Evolutionary conservation across 306 rosid genomes (phyloP).

Genomic region (Malus sieversii): DNA sequence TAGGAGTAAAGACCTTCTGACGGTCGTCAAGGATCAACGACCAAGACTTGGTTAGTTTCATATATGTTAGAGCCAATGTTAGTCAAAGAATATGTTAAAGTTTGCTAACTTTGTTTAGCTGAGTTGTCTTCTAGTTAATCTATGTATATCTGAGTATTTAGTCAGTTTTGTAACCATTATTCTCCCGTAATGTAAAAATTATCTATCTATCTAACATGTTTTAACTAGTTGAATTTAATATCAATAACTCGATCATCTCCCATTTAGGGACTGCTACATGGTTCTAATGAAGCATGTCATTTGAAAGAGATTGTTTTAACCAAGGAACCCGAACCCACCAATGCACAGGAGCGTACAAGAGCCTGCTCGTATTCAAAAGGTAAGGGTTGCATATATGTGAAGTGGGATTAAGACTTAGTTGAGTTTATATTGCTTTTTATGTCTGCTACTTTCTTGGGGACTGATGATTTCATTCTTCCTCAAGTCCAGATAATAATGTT

Average conservation of each 20-base stretch:
- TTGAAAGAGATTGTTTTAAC: conserved; percentile 83
- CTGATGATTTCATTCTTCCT: not conserved
- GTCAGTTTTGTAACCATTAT: no score
- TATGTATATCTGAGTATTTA: no score
- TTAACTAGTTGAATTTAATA: no score
- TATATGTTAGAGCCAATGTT: no score
- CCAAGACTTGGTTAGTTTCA: no score
- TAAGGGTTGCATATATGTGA: conserved; percentile 20
- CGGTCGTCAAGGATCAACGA: no score
- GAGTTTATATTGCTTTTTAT: not conserved
- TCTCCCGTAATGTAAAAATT: no score
- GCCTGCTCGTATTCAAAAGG: conserved; percentile 60
- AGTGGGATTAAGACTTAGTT: not conserved
- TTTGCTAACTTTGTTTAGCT: no score
- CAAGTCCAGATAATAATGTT: not conserved
- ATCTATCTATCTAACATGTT: no score
- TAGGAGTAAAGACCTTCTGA: no score
- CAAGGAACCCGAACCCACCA: conserved; percentile 84
- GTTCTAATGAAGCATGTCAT: conserved; percentile 32
- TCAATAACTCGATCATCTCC: conserved; percentile 24
- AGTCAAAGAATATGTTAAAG: no score
- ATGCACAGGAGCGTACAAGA: conserved; percentile 27
- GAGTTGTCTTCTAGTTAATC: no score
- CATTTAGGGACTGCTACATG: conserved; percentile 34
- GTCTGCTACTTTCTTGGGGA: not conserved